Conservation (phyloP, 2,329 filamentous ascomycete genomes). For the Emergomyces pasteurianus region DNA sequence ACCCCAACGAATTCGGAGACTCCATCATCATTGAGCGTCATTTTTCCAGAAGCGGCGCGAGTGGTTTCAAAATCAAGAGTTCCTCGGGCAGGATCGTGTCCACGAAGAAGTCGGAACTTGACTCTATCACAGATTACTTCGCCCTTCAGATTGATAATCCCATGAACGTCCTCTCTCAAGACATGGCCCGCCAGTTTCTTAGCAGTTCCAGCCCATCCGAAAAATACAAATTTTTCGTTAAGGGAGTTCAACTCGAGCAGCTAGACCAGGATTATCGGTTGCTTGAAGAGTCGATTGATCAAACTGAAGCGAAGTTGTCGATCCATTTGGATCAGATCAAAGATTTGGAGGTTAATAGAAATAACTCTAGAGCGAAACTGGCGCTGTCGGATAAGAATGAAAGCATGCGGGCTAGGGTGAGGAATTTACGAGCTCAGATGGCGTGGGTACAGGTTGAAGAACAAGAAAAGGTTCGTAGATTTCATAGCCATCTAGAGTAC, state of each 20-base stretch:
- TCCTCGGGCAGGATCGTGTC: conserved; percentile 59
- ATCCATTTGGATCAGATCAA: conserved; percentile 53
- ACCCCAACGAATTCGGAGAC: conserved; percentile 68
- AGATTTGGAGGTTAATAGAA: conserved; percentile 43
- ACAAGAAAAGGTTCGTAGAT: conserved; percentile 45
- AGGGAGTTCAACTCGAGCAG: conserved; percentile 85
- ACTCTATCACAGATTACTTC: conserved; percentile 88
- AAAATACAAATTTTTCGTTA: conserved; percentile 95
- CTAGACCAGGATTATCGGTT: conserved; percentile 84
- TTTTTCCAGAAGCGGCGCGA: conserved; percentile 62
- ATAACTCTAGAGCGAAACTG: conserved; percentile 53
- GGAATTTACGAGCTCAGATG: conserved; percentile 51
- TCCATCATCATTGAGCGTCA: conserved; percentile 84
- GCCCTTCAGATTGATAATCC: conserved; percentile 93
- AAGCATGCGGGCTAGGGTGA: conserved; percentile 49
- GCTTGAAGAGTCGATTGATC: conserved; percentile 66
- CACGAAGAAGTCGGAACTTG: conserved; percentile 72
- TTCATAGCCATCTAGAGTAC: not conserved
- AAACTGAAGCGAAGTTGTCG: conserved; percentile 52
- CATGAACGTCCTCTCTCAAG: conserved; percentile 88
- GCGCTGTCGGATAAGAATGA: conserved; percentile 55
- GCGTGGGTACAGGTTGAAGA: conserved; percentile 82
- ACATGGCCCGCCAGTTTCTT: conserved; percentile 86
- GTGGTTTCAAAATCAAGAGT: conserved; percentile 79
- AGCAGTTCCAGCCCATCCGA: conserved; percentile 68